Base-by-base conservation (phyloP, 352 stramenopile genomes). In the Labyrinthula sp. region DNA sequence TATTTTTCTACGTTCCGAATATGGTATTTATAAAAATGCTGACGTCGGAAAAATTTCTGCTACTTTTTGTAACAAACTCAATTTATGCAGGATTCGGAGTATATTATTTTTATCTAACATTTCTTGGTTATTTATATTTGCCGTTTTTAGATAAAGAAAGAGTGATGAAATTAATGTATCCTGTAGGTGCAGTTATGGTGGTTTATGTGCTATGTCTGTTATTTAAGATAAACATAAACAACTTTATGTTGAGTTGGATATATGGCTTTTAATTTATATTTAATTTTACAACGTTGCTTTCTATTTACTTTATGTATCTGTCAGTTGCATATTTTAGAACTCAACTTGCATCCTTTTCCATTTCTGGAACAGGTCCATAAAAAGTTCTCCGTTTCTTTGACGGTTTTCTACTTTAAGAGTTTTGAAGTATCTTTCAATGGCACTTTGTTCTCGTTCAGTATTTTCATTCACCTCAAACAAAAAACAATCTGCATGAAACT, bases 1-100 rank as follows among this genome's bases (percentile, higher is more conserved):
- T 95, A 5, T 69, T 94, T 48, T 69, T 93, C 40, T 92, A 92
- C 69, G 73, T 93, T 61, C 61, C 81, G 3, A 68, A 85, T 63
- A 67, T 86, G 60, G 67, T 95, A 28, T 56, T 97, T 10, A 66
- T 93, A 3, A 88, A 88, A 3, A 24, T 95, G 30, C 65, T 96
- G 4, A 60, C 88, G 15, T 78, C 70, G 15, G 31, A 14, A 4
- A 52, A 27, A 15, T 39, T 52, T 54, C 20, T 52, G 3, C 23
- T 35, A n/a, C 40, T 35, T 12, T 35, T 52, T 12, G 43, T 29
- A 4, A 35, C 43, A 17, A 52, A 52, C 35, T 18, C 34, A 14
- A 31, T 52, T 24, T 52, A 50, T 15, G 30, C 43, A 8, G 7
- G 15, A n/a, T 12, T 35, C 10, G 30, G 40, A 15, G 45, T 25